phyloP scores from a whole-genome alignment of 768 basidiomycete genomes.

The Hirschioporus abietinus region DNA sequence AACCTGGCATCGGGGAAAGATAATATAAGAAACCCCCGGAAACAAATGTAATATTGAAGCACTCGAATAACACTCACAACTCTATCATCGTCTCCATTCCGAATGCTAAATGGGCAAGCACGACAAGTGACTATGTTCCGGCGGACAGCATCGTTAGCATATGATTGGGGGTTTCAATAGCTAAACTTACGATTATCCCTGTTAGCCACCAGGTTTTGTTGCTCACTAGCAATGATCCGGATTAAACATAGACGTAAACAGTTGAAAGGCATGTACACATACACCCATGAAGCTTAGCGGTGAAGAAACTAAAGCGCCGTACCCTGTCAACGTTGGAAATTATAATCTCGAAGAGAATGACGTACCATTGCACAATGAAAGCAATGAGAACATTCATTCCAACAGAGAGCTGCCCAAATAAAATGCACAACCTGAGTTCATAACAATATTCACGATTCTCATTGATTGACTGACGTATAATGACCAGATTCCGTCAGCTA shows the following conservation, averaged over 20 bases:
- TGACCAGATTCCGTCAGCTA: conserved; percentile 33
- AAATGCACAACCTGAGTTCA: conserved; percentile 4
- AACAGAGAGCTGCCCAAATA: conserved; percentile 16
- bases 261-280: conserved; percentile 6
- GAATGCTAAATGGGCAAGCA: neutral
- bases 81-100: conserved; percentile 1
- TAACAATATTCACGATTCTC: conserved; percentile 32
- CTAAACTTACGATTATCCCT: neutral
- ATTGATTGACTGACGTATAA: neutral
- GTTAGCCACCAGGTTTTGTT: conserved; percentile 1
- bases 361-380: conserved; percentile 32
- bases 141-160: neutral
- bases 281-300: conserved; percentile 36
- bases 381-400: conserved; percentile 10
- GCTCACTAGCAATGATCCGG: neutral
- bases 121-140: neutral
- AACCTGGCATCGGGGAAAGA: neutral
- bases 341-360: neutral
- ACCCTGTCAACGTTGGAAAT: neutral
- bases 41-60: neutral
- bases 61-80: neutral
- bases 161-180: neutral
- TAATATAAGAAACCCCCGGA: neutral
- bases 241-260: neutral
- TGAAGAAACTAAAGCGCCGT: conserved; percentile 28